Base-by-base conservation (phyloP, 129 eudicot species). In the Logfia minima region DNA sequence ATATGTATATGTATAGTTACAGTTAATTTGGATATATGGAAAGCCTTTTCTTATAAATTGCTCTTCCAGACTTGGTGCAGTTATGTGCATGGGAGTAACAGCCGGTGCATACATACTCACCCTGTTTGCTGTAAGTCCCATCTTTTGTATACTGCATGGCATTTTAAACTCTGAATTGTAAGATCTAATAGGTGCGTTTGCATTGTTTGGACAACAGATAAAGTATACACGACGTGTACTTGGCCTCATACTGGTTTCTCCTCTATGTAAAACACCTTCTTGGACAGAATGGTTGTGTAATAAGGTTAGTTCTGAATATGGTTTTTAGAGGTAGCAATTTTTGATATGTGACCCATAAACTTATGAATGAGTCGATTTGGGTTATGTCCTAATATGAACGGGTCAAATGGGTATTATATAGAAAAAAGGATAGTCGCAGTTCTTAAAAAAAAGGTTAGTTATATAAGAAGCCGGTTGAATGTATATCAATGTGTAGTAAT, bases 271-370 rank as follows among this genome's bases (percentile, higher is more conserved):
- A 90, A 76, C 92, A 68, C 95, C 98, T 31, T 92, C 96, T 61
- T 93, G 98, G 98, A 93, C 98, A 26, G 97, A 93, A 77, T 90
- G 97, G 98, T 79, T 93, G 86, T 87, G 85, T 78, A 93, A 88
- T 73, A 90, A 93, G 98, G 98, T 93, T 28, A 43, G 13, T 48
- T 80, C 66, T 77, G 75, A 71, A 77, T 16, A 39, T 71, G 56
- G 53, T 68, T 43, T 35, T 76, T 71, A 51, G 26, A 48, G 28
- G 43, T 51, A 18, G 22, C 34, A 60, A 35, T 23, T 22, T 74
- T 48, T 48, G 14, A 48, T 13, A 3, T 48, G 14, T 59, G 78
- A 19, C 37, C 24, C 9, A n/a, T 52, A 28, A 18, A 53, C 31
- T 53, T 72, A 29, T 29, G 18, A 53, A 34, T 4, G 65, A n/a